Percentiles rank a stretch among this genome's conserved stretches.
Evolutionary conservation across 225 moss, liverwort and hornwort genomes (phyloP).

Genomic region (Straminergon stramineum): DNA sequence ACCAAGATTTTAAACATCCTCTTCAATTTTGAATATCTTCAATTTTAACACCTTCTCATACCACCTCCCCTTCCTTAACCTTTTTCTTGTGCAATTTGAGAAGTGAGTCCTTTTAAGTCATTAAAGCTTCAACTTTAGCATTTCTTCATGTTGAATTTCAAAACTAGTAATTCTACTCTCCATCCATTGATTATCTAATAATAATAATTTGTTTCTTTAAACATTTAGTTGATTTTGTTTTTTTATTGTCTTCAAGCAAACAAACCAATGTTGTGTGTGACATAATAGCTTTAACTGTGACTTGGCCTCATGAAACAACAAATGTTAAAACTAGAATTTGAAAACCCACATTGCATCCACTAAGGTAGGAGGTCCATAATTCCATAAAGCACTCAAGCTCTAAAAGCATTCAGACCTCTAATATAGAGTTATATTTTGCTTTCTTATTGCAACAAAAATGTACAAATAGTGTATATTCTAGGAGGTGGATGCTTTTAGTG

Average conservation of each 20-base stretch:
- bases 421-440: not conserved
- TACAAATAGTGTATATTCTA: not conserved
- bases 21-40: not conserved
- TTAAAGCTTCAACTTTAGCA: not conserved
- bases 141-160: not conserved
- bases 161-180: no score
- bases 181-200: not conserved
- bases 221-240: no score
- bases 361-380: not conserved
- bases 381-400: rapidly evolving
- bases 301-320: not conserved
- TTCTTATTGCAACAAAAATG: not conserved
- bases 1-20: not conserved
- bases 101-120: no score
- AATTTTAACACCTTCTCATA: not conserved
- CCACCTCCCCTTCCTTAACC: not conserved
- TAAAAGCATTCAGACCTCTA: no score
- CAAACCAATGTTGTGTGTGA: not conserved
- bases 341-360: rapidly evolving
- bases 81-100: not conserved
- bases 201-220: no score
- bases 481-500: not conserved
- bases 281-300: not conserved
- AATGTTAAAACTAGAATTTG: not conserved
- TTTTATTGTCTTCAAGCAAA: not conserved